Evolutionary conservation across 2,329 filamentous ascomycete species (phyloP), one percentile per base, ranked within the genome.

Genomic region (Penicillium occitanis): DNA sequence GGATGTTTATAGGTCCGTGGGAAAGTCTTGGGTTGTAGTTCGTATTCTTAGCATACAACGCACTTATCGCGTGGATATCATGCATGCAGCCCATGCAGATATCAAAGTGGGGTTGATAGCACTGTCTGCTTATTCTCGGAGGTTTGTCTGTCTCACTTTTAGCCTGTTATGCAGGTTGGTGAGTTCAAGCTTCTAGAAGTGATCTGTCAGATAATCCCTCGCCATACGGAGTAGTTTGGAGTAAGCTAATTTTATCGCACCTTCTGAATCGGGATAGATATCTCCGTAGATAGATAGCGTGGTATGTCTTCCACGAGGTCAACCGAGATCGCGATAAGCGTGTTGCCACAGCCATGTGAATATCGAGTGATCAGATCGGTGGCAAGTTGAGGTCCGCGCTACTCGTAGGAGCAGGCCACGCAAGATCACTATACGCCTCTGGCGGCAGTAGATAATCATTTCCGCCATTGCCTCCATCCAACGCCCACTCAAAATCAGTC

Each of bases 401-500:
- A 37, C 10, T 57, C 17, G 13, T 70, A 1, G 62, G 37, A 0
- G 67, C 66, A 6, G 71, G 64, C 71, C 71, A 76, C 8, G 22
- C 46, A 19, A 68, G 69, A 17, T 70, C 64, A 3, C 68, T 68
- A 19, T 72, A 71, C 5, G 69, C 68, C n/a, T 73, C 75, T 13
- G 72, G 40, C 1, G 72, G 70, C 46, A 75, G 71, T 5, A 77
- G 48, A 14, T 66, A 69, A 59, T 76, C 75, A 6, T 13, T 53
- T 13, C 25, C 28, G 14, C 50, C 50, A 33, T 76, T 74, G 2
- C 48, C 13, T 17, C 71, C 70, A 14, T 44, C 40, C 13, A 78
- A 65, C 2, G 76, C 73, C 78, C 77, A 79, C 61, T 79, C 77
- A 22, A 79, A 76, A 61, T 79, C 76, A 0, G 76, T 72, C 3